phyloP scores from a whole-genome alignment of 306 rosid species.

The Prosopis cineraria region DNA sequence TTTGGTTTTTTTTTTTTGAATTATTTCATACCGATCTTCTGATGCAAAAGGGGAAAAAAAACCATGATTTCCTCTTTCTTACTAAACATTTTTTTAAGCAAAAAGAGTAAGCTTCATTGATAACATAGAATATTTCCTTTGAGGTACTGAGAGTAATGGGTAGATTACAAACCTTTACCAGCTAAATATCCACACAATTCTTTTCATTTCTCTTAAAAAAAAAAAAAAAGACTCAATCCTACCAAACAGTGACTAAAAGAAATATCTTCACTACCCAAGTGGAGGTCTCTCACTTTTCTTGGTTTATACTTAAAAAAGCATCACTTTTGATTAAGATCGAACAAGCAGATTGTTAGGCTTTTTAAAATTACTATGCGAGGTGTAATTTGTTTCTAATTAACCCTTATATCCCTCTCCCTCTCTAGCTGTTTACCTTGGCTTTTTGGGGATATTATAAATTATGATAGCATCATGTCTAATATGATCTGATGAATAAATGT shows the following conservation, averaged over 20 bases:
- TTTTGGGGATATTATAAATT: background rate
- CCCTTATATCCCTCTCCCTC: background rate
- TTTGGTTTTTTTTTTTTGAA: no score
- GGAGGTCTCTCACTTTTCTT: background rate
- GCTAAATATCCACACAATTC: no score
- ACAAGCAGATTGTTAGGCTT: background rate
- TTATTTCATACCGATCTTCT: background rate
- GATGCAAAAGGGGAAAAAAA: background rate
- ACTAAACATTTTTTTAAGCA: no score
- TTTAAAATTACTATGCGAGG: background rate
- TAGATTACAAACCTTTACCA: no score
- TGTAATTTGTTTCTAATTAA: no score
- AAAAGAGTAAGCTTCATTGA: no score
- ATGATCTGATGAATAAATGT: background rate
- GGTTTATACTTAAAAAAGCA: background rate
- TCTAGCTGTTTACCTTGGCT: background rate
- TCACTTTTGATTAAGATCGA: background rate
- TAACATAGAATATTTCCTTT: no score
- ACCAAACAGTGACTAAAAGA: background rate
- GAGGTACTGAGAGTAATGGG: no score
- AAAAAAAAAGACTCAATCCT: background rate
- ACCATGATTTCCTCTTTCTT: no score
- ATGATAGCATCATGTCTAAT: background rate
- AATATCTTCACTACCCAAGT: background rate
- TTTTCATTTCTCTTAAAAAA: background rate